Percentiles rank a stretch among this genome's conserved stretches.
Conservation (phyloP, 345 rosid genomes). For the Erucastrum elatum region DNA sequence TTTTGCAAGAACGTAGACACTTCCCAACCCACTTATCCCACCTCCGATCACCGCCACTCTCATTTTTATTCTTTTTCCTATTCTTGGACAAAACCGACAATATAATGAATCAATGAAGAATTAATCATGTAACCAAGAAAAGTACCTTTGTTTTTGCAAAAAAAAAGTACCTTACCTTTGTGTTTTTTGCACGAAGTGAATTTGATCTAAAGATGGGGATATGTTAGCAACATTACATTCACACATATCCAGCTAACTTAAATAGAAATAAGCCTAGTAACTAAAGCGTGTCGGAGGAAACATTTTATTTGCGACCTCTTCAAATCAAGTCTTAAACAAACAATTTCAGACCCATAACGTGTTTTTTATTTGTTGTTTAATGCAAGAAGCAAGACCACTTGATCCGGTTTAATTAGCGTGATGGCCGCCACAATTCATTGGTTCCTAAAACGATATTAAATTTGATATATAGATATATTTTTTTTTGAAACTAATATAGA, state of each 20-base stretch:
- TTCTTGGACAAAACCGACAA: background rate
- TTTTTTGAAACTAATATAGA: too few species aligned
- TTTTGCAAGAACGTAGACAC: conserved; percentile 55
- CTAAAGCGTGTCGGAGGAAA: background rate
- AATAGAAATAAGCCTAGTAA: background rate
- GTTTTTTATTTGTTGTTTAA: background rate
- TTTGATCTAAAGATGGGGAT: too few species aligned
- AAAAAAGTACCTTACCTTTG: background rate
- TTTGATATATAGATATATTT: background rate
- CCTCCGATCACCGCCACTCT: conserved; percentile 65
- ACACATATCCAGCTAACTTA: background rate
- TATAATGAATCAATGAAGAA: background rate
- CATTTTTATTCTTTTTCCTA: conserved; percentile 30
- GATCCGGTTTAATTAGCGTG: background rate
- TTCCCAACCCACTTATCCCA: conserved; percentile 63
- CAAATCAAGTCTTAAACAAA: background rate
- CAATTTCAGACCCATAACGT: background rate
- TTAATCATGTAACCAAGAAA: background rate
- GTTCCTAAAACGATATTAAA: background rate
- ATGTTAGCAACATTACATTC: background rate
- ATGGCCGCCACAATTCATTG: background rate
- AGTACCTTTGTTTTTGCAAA: background rate
- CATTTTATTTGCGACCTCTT: background rate
- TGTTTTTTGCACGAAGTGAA: too few species aligned
- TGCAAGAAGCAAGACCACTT: background rate